Base-by-base conservation (phyloP, 345 rosid species). In the Melaleuca alternifolia region DNA sequence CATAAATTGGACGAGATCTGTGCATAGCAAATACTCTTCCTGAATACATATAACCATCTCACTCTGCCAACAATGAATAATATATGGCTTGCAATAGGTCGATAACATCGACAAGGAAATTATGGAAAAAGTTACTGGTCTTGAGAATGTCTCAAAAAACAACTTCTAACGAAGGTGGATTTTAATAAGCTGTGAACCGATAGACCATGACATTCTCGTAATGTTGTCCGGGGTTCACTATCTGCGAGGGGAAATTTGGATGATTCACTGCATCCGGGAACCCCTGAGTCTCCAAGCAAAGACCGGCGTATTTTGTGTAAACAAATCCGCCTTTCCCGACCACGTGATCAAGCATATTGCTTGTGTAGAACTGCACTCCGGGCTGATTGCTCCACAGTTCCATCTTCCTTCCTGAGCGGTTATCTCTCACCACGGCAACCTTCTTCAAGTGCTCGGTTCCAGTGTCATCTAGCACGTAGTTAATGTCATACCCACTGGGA, bases 191-290 rank as follows among this genome's bases (percentile, higher is more conserved):
- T 9, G 99, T 89, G 91, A 95, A 96, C 88, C 95, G 92, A 62
- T 85, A 96, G 53, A 95, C 62, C 96, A 97, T 96, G 57, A 91
- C 84, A 90, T 95, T 96, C 87, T 85, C 50, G 54, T 97, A 94
- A 50, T 75, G 88, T 77, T 92, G 90, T 6, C 94, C 92, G 5
- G 95, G 96, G 52, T 89, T 86, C 56, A 97, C 92, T 86, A 94
- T 91, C 92, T 94, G 97, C 3, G 94, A 90, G n/a, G 98, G 99
- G 71, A 97, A 97, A 84, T 92, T 90, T 6, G 88, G 92, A 23
- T 94, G 94, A 85, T 97, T 94, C 28, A 97, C 99, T 0, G 98
- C 88, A 88, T 95, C 96, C 0, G 98, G 99, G 44, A 95, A 96
- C 5, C 95, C 99, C 86, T 92, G 99, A 61, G 98, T 95, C 95